Conservation (phyloP, 345 rosid genomes). For the Boechera stricta region DNA sequence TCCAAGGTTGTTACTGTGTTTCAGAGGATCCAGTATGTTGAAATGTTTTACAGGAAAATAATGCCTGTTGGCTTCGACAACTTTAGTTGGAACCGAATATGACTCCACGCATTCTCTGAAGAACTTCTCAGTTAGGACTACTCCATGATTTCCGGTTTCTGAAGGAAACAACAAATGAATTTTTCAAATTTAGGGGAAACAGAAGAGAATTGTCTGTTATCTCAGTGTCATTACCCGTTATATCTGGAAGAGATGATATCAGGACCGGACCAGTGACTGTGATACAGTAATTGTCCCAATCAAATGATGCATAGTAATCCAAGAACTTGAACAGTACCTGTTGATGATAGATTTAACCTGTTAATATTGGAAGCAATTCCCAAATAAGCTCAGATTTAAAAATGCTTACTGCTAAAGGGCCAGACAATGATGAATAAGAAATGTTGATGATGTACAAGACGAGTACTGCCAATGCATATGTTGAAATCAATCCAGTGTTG, state of each 20-base stretch:
- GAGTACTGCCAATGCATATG: constrained; percentile 80
- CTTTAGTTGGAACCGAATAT: constrained; percentile 51
- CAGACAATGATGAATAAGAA: constrained; percentile 62
- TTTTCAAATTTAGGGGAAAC: background rate
- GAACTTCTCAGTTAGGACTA: constrained; percentile 61
- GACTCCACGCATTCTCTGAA: constrained; percentile 52
- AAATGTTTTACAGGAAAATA: constrained; percentile 64
- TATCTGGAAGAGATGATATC: constrained; percentile 59
- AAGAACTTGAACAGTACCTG: constrained; percentile 75
- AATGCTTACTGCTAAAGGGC: constrained; percentile 74
- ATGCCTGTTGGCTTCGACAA: constrained; percentile 38
- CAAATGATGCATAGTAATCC: constrained; percentile 76
- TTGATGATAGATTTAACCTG: constrained; percentile 17
- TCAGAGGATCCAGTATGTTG: constrained; percentile 85
- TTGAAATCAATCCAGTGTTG: constrained; percentile 75
- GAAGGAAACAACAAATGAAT: constrained; percentile 19
- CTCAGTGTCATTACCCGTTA: constrained; percentile 53
- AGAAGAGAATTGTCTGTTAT: background rate
- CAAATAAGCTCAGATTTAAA: background rate
- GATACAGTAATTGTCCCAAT: constrained; percentile 70
- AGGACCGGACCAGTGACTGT: constrained; percentile 65
- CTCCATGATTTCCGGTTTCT: constrained; percentile 40
- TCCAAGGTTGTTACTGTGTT: constrained; percentile 81
- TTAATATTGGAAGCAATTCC: background rate
- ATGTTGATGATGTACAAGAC: constrained; percentile 73